Percentiles rank a stretch among this genome's conserved stretches.
Conservation (phyloP, 1,284 basidiomycete species). For the Sporisorium sorghi region DNA sequence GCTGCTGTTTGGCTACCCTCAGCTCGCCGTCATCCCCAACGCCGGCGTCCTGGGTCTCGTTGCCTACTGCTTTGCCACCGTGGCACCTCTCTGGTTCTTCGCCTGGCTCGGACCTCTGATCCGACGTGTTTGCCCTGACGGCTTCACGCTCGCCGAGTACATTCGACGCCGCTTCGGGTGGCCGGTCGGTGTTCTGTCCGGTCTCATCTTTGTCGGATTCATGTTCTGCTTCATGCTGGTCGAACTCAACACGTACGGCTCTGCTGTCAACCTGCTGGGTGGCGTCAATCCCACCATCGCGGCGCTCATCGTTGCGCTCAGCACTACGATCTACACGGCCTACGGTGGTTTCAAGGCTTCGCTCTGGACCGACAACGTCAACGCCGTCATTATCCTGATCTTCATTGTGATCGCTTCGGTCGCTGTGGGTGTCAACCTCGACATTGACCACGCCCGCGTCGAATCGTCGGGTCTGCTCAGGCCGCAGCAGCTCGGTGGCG, state of each 20-base stretch:
- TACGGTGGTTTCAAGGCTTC: constrained; percentile 69
- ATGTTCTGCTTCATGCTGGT: constrained; percentile 70
- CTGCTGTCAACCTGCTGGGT: constrained; percentile 57
- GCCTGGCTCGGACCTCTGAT: constrained; percentile 68
- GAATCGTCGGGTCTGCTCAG: constrained; percentile 58
- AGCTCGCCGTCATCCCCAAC: constrained; percentile 67
- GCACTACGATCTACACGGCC: constrained; percentile 68
- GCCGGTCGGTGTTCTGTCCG: constrained; percentile 65
- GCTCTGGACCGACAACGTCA: constrained; percentile 69
- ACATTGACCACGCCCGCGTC: constrained; percentile 58
- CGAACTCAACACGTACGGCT: constrained; percentile 69
- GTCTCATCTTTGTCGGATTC: constrained; percentile 66
- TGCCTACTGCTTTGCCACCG: constrained; percentile 66
- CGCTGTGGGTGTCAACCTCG: constrained; percentile 64
- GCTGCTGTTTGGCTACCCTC: constrained; percentile 68
- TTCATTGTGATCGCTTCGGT: constrained; percentile 64
- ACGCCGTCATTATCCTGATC: constrained; percentile 65
- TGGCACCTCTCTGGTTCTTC: constrained; percentile 66
- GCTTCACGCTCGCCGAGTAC: constrained; percentile 68
- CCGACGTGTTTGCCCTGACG: constrained; percentile 65
- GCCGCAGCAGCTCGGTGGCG: constrained; percentile 63
- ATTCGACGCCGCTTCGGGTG: constrained; percentile 67
- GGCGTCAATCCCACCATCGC: constrained; percentile 64
- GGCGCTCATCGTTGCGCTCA: constrained; percentile 65
- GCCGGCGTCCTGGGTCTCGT: constrained; percentile 65